Conservation (phyloP, 805 yeast species). For the Kluyveromyces dobzhanskii region DNA sequence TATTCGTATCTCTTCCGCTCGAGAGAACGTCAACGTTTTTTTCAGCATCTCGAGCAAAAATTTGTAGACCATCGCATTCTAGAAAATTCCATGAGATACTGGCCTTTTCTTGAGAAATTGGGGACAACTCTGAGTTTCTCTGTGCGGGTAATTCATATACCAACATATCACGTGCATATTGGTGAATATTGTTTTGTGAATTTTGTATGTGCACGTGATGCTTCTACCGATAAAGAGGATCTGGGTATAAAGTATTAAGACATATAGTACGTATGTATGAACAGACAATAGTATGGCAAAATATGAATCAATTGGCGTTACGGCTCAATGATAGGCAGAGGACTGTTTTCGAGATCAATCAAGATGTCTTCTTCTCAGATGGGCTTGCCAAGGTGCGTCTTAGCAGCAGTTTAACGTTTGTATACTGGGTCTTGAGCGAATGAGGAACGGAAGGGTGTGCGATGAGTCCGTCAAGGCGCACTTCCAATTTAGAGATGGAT, state of each 20-base stretch:
- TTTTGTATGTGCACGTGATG: too few species aligned
- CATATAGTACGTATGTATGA: too few species aligned
- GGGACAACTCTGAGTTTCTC: too few species aligned
- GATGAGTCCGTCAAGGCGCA: conserved; percentile 50
- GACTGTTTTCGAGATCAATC: not conserved
- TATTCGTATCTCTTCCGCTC: conserved; percentile 1
- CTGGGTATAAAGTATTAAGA: too few species aligned
- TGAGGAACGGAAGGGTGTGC: conserved; percentile 48
- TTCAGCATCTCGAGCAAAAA: not conserved
- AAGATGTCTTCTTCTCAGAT: not conserved
- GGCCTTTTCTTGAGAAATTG: not conserved
- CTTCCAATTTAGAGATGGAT: conserved; percentile 61
- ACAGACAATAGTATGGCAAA: too few species aligned
- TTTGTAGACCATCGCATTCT: not conserved
- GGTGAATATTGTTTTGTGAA: too few species aligned
- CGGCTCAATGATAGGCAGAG: too few species aligned
- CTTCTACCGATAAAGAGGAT: too few species aligned
- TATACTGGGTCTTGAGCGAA: conserved; percentile 6
- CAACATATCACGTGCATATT: too few species aligned
- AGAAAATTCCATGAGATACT: conserved; percentile 1
- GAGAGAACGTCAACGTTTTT: not conserved
- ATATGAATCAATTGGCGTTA: too few species aligned
- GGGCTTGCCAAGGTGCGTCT: not conserved
- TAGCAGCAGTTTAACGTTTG: not conserved
- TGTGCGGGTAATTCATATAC: too few species aligned